Evolutionary conservation across 2,329 filamentous ascomycete genomes (phyloP), one percentile per base, ranked within the genome.

Genomic region (Zymoseptoria pseudotritici): DNA sequence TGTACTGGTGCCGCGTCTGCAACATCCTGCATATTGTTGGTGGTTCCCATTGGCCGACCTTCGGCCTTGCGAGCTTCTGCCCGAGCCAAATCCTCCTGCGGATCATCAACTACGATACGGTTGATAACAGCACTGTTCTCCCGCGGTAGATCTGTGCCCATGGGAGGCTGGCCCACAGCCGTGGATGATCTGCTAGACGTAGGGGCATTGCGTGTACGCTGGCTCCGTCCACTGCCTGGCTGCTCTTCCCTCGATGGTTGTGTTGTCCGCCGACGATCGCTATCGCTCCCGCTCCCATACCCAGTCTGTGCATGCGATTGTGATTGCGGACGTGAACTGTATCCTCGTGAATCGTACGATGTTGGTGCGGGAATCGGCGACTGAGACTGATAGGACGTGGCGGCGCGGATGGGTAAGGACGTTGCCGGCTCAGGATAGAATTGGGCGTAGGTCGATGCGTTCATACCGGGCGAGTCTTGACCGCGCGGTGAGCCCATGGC

Each of bases 71-170:
- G 84, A 61, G 88, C 87, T 65, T 82, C 82, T 72, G 90, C 88
- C 61, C 90, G 82, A 58, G 85, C 85, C 59, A 89, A 77, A 70
- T 92, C 89, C 53, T 87, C 85, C 65, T 87, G 83, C 6, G 89
- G 89, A 66, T 90, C 88, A 55, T 88, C 88, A 24, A 91, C 83
- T 63, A 93, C 80, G 63, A 92, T 84, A 62, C 88, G 84, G 72
- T 89, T 90, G 64, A 96, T 82, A 31, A 91, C 86, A 59, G 91
- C 86, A 74, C 88, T 92, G 58, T 89, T 86, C 73, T 96, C 90
- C 60, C 88, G 85, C 13, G 86, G 84, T 11, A 89, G 80, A 50
- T 81, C 73, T 19, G 76, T 76, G 54, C 74, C 74, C 54, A 74
- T 82, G 19, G 82, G 82, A 46, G 83, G 77, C 64, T 80, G 76